These are phyloP conservation scores for Daldinia childiae DNA, from an alignment of 495 filamentous ascomycete genomes.

Conservation along the genomic window DNA sequence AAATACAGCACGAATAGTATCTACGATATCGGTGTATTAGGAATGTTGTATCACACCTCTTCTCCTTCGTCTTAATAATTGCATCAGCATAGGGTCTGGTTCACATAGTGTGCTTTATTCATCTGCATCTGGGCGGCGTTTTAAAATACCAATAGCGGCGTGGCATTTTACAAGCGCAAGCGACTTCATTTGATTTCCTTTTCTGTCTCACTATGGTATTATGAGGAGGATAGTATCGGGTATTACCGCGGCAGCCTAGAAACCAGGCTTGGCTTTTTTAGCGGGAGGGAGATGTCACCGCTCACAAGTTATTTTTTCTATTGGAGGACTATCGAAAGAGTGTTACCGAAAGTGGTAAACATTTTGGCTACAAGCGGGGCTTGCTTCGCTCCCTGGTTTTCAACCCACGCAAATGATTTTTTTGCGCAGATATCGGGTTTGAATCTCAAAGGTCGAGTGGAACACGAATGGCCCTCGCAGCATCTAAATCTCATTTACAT, in stretches of 20 bases:
- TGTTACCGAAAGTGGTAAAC: slow-evolving; percentile 45
- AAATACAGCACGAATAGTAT: slow-evolving; percentile 55
- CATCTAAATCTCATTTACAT: slow-evolving; percentile 38
- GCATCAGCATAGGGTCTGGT: slow-evolving; percentile 40
- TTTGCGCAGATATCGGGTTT: slow-evolving; percentile 13
- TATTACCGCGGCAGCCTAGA: slow-evolving; percentile 33
- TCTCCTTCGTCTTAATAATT: slow-evolving; percentile 41
- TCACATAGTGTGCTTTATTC: slow-evolving; percentile 43
- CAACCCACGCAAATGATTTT: slow-evolving; percentile 21
- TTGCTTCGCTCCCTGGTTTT: slow-evolving; percentile 44
- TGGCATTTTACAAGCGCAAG: slow-evolving; percentile 47
- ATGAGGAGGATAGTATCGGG: slow-evolving; percentile 28
- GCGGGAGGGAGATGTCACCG: slow-evolving; percentile 42
- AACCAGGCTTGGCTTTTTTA: slow-evolving; percentile 22
- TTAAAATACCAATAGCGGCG: slow-evolving; percentile 53
- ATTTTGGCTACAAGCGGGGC: slow-evolving; percentile 33
- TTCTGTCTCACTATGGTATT: slow-evolving; percentile 31
- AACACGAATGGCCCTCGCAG: slow-evolving; percentile 30
- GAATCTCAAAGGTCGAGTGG: slow-evolving; percentile 41
- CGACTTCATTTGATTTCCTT: slow-evolving; percentile 43
- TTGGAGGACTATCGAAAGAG: slow-evolving; percentile 42
- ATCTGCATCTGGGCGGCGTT: slow-evolving; percentile 58
- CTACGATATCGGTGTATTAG: slow-evolving; percentile 62
- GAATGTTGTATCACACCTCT: slow-evolving; percentile 48
- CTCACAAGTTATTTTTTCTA: slow-evolving; percentile 42